Percentiles rank a stretch among this genome's conserved stretches.
These are phyloP conservation scores for Diatrype stigma DNA, from an alignment of 2,329 filamentous ascomycete species.

Conservation along the genomic window DNA sequence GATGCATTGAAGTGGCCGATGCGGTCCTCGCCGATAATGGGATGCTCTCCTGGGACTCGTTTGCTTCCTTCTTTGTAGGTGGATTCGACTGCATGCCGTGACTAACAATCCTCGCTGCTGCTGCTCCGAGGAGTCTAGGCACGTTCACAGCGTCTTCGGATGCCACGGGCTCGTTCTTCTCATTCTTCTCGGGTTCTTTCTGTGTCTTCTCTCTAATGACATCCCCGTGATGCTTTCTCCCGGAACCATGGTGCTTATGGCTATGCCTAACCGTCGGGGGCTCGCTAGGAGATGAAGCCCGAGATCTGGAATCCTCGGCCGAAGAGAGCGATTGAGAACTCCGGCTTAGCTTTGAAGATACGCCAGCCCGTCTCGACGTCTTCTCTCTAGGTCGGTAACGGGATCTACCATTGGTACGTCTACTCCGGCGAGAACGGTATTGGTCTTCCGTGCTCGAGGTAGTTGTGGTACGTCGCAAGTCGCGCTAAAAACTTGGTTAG, in stretches of 20 bases:
- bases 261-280: background rate
- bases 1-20: background rate
- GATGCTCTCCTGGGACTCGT: background rate
- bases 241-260: background rate
- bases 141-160: background rate
- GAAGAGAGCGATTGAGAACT: conserved; percentile 6
- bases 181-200: background rate
- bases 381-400: conserved; percentile 4
- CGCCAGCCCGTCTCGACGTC: conserved; percentile 6
- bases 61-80: background rate
- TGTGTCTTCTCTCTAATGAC: background rate
- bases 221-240: background rate
- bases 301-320: conserved; percentile 10
- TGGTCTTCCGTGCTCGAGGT: conserved; percentile 6
- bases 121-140: background rate
- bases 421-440: background rate
- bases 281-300: conserved; percentile 7
- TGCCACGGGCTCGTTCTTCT: background rate
- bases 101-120: background rate
- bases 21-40: background rate
- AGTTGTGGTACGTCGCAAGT: background rate
- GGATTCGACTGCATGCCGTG: background rate
- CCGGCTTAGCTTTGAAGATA: conserved; percentile 1
- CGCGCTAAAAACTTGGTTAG: conserved; percentile 9
- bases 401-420: conserved; percentile 5